Evolutionary conservation across 2,329 filamentous ascomycete genomes (phyloP).

Genomic region (Pochonia chlamydosporia): DNA sequence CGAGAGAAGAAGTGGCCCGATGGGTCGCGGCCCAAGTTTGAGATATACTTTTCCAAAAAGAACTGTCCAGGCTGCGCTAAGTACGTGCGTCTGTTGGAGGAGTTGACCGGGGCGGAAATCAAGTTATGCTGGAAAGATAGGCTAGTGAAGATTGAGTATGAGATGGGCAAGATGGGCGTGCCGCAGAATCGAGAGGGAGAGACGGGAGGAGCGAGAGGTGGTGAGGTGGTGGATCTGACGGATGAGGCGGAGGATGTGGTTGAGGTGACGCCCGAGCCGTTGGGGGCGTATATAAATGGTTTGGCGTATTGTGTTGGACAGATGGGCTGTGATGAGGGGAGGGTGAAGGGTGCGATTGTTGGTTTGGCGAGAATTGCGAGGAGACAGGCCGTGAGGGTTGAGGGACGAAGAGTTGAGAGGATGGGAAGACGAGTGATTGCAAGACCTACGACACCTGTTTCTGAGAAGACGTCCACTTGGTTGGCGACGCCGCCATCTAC

Average conservation of each 20-base stretch:
- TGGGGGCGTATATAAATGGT: slow-evolving; percentile 17
- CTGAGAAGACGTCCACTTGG: background rate
- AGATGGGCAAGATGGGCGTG: background rate
- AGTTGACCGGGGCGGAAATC: slow-evolving; percentile 21
- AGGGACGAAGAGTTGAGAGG: no score
- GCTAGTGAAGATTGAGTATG: slow-evolving; percentile 22
- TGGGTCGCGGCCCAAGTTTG: slow-evolving; percentile 21
- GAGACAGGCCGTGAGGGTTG: background rate
- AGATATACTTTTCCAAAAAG: slow-evolving; percentile 29
- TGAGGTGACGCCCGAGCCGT: slow-evolving; percentile 1
- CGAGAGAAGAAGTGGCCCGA: slow-evolving; percentile 17
- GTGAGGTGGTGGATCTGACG: slow-evolving; percentile 4
- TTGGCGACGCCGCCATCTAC: background rate
- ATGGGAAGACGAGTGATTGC: background rate
- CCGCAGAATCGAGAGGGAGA: background rate
- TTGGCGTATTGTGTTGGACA: slow-evolving; percentile 29
- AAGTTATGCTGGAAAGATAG: slow-evolving; percentile 21
- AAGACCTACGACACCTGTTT: background rate
- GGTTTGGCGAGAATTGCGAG: slow-evolving; percentile 2
- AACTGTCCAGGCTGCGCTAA: slow-evolving; percentile 23
- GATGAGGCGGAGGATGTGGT: background rate
- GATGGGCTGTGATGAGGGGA: slow-evolving; percentile 11
- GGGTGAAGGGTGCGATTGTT: slow-evolving; percentile 1
- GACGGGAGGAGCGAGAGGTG: background rate
- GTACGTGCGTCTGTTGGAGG: slow-evolving; percentile 19